Conservation (phyloP, 768 basidiomycete species). For the Mycena venus region DNA sequence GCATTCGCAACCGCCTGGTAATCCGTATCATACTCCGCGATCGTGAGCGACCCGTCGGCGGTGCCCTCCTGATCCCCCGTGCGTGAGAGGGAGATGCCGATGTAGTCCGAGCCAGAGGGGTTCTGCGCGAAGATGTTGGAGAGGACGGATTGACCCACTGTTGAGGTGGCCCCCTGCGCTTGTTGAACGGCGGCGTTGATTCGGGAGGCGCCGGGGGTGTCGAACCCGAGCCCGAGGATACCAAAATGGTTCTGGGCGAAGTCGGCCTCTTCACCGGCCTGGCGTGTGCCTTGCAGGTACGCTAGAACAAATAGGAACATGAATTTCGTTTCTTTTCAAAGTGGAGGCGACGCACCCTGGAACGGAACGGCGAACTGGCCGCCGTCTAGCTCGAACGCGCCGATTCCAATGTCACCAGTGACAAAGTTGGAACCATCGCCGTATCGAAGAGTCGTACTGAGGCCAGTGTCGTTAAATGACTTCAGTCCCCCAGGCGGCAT, state of each 20-base stretch:
- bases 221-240: constrained; percentile 8
- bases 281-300: not conserved
- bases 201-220: not conserved
- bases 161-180: not conserved
- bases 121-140: constrained; percentile 9
- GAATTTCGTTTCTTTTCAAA: no score
- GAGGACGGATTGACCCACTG: not conserved
- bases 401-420: not conserved
- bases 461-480: not conserved
- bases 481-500: not conserved
- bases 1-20: not conserved
- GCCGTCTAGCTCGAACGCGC: not conserved
- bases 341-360: not conserved
- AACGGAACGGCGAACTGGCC: not conserved
- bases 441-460: not conserved
- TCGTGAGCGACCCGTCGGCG: constrained; percentile 3
- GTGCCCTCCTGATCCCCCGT: constrained; percentile 2
- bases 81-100: not conserved
- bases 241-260: not conserved
- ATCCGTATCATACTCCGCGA: not conserved
- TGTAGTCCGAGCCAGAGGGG: not conserved
- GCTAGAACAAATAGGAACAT: not conserved
- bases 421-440: constrained; percentile 7
- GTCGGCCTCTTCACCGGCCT: not conserved
- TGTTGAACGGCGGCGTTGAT: not conserved